These are phyloP conservation scores for Monoraphidium neglectum DNA, from an alignment of 139 green algal species.

Conservation along the genomic window DNA sequence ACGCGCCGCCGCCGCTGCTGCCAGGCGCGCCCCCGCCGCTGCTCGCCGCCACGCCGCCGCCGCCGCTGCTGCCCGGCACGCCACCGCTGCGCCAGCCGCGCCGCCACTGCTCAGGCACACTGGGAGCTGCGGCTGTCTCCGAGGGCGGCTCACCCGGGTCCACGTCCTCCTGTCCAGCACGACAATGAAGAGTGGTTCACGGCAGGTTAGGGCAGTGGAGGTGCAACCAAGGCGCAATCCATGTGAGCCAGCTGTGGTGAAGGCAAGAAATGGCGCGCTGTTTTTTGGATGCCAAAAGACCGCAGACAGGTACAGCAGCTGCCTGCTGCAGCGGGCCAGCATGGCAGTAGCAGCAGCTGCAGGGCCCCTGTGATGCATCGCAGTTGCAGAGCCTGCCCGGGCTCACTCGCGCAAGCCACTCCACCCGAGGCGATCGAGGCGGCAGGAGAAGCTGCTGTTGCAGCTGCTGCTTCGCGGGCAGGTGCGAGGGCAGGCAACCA, in stretches of 20 bases:
- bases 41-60: not conserved
- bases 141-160: constrained; percentile 13
- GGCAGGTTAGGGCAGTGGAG: constrained; percentile 1
- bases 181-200: not conserved
- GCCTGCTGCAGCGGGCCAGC: not conserved
- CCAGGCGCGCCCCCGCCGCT: not conserved
- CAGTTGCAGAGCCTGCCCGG: too few relatives aligned
- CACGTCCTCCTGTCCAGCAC: constrained; percentile 20
- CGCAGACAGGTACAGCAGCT: not conserved
- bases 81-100: too few relatives aligned
- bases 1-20: constrained; percentile 9
- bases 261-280: too few relatives aligned
- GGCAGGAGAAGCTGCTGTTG: not conserved
- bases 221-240: too few relatives aligned
- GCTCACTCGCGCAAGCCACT: constrained; percentile 21
- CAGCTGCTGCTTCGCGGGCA: too few relatives aligned
- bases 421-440: constrained; percentile 16
- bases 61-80: not conserved
- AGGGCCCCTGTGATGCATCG: too few relatives aligned
- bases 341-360: not conserved
- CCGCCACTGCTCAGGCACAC: constrained; percentile 25
- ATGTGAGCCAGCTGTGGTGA: too few relatives aligned
- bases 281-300: not conserved
- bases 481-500: too few relatives aligned
- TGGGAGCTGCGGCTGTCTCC: not conserved